phyloP scores from a whole-genome alignment of 768 basidiomycete species.

The Russula emetica region DNA sequence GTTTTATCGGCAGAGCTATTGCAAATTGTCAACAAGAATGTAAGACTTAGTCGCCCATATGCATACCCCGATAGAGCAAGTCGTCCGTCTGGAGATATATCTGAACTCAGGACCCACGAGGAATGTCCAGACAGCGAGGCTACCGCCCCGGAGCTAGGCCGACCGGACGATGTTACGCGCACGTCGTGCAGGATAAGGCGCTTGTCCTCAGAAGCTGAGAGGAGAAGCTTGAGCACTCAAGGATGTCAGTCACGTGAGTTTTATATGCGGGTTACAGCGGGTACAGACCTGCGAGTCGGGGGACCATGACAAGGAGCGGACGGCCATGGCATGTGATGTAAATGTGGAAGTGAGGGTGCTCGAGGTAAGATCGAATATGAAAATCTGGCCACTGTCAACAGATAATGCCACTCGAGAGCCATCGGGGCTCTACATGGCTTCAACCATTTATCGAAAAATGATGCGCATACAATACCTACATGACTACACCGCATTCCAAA shows the following conservation, averaged over 20 bases:
- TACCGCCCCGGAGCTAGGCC: conserved; percentile 68
- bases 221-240: conserved; percentile 52
- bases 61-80: conserved; percentile 77
- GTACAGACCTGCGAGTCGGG: conserved; percentile 70
- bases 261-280: conserved; percentile 30
- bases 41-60: not conserved
- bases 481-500: conserved; percentile 73
- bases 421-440: conserved; percentile 74
- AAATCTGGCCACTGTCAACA: conserved; percentile 84
- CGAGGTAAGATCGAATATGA: conserved; percentile 76
- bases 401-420: conserved; percentile 78
- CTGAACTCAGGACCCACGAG: conserved; percentile 84
- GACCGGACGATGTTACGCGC: conserved; percentile 56
- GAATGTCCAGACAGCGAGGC: conserved; percentile 84
- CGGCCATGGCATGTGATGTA: conserved; percentile 86
- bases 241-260: not conserved
- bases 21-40: conserved; percentile 14
- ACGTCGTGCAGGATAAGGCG: conserved; percentile 88
- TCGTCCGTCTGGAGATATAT: conserved; percentile 77
- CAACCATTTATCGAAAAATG: not conserved
- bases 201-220: conserved; percentile 92
- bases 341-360: conserved; percentile 62
- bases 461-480: conserved; percentile 43
- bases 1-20: conserved; percentile 77
- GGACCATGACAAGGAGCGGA: conserved; percentile 86